Evolutionary conservation across 1,139 yeast species (phyloP), one percentile per base, ranked within the genome.

Genomic region (Yamadazyma sp.): DNA sequence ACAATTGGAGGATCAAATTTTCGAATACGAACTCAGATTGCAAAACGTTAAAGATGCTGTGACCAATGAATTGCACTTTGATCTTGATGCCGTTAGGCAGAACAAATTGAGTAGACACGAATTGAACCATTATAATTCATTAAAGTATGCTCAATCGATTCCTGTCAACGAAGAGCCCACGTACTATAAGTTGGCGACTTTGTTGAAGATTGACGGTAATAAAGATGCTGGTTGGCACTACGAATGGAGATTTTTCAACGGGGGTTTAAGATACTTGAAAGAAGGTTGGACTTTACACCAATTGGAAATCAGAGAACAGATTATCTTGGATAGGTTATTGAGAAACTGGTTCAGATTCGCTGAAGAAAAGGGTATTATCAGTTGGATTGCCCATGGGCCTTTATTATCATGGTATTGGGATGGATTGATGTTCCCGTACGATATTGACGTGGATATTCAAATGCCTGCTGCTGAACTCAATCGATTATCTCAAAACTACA

Each of bases 381-480:
- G 74, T n/a, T 72, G 78, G 67, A 59, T 74, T 24, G 78, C 79
- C 2, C 80, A 75, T 52, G 80, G 80, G 6, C 68, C 78, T 1
- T 56, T 75, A 32, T 56, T 75, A 34, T 57, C 70, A 6, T 64
- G 70, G 69, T 61, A 61, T 39, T 63, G 69, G 68, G 59, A 64
- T 46, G 70, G 70, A 3, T 46, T 63, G 35, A 53, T 57, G 56
- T 63, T 64, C 45, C 70, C 70, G 5, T 64, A 59, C 51, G 70
- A 64, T 50, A 53, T 56, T 25, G 70, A 64, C 43, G 57, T 59
- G 35, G 70, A 64, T 47, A 60, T 64, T 23, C 70, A 64, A 48
- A 64, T 64, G 67, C 69, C 69, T 9, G 52, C 59, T 17, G 50
- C 59, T 7, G 68, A 65, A 42, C 53, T 64, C 39, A 59, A 56